Evolutionary conservation across 2,329 filamentous ascomycete species (phyloP), one percentile per base, ranked within the genome.

Genomic region (Coniochaeta pulveracea): DNA sequence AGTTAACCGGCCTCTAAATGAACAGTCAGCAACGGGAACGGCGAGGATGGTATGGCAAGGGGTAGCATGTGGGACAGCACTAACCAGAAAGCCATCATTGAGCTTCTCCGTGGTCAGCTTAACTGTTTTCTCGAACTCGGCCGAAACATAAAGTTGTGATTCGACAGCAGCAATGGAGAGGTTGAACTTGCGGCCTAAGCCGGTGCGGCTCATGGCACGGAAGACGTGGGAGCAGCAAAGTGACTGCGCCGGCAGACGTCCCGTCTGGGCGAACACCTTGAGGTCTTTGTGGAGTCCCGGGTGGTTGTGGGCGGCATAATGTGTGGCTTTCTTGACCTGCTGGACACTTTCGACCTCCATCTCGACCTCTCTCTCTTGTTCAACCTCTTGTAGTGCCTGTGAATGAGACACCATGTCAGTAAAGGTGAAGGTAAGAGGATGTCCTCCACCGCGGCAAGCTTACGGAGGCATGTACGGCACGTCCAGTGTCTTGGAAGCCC

Each of bases 361-460:
- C 3, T 68, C 72, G 0, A 77, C 61, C 38, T 80, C 73, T 11
- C 73, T 55, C 40, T 79, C 71, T 37, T 69, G 63, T 24, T 69
- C 66, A 0, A 69, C 75, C 35, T 82, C 76, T 30, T 78, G 63
- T 1, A 81, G 49, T 0, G 69, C 66, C n/a, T n/a, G n/a, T n/a
- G n/a, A n/a, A n/a, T n/a, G n/a, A n/a, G n/a, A n/a, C n/a, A n/a
- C n/a, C n/a, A n/a, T n/a, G n/a, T n/a, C n/a, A n/a, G n/a, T n/a
- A n/a, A n/a, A n/a, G n/a, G n/a, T n/a, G n/a, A n/a, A n/a, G n/a
- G n/a, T n/a, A n/a, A n/a, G n/a, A n/a, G n/a, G n/a, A n/a, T n/a
- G n/a, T n/a, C n/a, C n/a, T n/a, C n/a, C n/a, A n/a, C n/a, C n/a
- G n/a, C n/a, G n/a, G n/a, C n/a, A n/a, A n/a, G n/a, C n/a, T n/a